A percentile compares a stretch with the other conserved stretches of the same genome.
Evolutionary conservation across 768 basidiomycete genomes (phyloP).

Genomic region (Boletus eberwhitei): DNA sequence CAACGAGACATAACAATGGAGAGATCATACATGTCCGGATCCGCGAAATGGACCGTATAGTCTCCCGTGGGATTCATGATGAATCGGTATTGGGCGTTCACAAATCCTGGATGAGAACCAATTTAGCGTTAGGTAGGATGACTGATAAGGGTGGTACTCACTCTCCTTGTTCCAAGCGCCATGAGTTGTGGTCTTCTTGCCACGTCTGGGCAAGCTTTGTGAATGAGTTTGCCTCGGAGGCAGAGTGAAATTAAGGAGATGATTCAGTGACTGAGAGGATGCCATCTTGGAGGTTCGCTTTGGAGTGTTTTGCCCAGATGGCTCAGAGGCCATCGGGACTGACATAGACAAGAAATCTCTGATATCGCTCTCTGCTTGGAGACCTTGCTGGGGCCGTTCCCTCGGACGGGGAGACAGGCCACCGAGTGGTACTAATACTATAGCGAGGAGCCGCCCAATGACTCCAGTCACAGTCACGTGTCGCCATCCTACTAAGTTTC

Average conservation of each 20-base stretch:
- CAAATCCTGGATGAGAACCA: constrained; percentile 62
- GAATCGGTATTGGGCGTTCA: constrained; percentile 96
- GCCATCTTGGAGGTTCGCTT: constrained; percentile 70
- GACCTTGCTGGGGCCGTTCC: constrained; percentile 39
- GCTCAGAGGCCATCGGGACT: constrained; percentile 25
- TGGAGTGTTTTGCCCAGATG: constrained; percentile 36
- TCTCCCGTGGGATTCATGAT: constrained; percentile 90
- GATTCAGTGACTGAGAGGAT: constrained; percentile 62
- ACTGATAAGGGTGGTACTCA: constrained; percentile 43
- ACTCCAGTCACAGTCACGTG: constrained; percentile 31
- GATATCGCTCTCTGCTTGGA: constrained; percentile 11
- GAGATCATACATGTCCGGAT: constrained; percentile 86
- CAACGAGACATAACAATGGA: neutral
- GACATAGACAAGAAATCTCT: constrained; percentile 24
- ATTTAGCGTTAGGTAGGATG: constrained; percentile 16
- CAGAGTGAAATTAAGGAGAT: constrained; percentile 91
- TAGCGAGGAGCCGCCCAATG: constrained; percentile 5
- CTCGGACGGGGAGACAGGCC: constrained; percentile 44
- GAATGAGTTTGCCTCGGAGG: constrained; percentile 79
- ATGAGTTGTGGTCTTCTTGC: constrained; percentile 60
- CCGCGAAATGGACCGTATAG: constrained; percentile 94
- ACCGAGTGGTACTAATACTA: constrained; percentile 5
- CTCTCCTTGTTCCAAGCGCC: constrained; percentile 90
- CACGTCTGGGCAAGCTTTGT: constrained; percentile 65
- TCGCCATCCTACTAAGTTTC: neutral